These are phyloP conservation scores for Claviceps cyperi DNA, from an alignment of 2,329 filamentous ascomycete species.

Conservation along the genomic window DNA sequence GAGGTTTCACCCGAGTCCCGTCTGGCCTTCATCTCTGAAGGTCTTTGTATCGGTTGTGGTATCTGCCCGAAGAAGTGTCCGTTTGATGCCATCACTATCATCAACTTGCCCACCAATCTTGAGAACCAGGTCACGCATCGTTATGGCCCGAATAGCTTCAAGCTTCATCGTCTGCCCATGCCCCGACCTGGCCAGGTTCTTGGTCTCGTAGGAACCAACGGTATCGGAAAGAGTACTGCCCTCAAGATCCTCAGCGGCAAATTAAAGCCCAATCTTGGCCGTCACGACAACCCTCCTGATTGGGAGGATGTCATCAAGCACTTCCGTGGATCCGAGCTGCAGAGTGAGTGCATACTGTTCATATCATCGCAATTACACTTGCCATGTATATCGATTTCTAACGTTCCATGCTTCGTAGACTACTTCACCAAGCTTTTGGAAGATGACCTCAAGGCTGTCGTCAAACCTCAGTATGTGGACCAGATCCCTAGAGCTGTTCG, in stretches of 20 bases:
- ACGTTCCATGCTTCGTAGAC: slow-evolving; percentile 30
- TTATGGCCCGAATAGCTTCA: slow-evolving; percentile 99
- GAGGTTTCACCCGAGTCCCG: slow-evolving; percentile 80
- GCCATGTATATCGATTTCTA: no score
- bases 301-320: slow-evolving; percentile 99
- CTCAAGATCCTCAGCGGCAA: slow-evolving; percentile 98
- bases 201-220: slow-evolving; percentile 95
- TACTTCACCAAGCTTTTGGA: slow-evolving; percentile 98
- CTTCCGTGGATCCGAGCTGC: slow-evolving; percentile 92
- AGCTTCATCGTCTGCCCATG: slow-evolving; percentile 92
- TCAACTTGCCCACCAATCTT: slow-evolving; percentile 98
- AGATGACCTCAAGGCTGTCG: slow-evolving; percentile 91
- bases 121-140: slow-evolving; percentile 96
- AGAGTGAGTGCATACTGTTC: slow-evolving; percentile 48
- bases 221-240: slow-evolving; percentile 99
- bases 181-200: slow-evolving; percentile 90
- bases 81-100: slow-evolving; percentile 97
- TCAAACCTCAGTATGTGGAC: slow-evolving; percentile 98
- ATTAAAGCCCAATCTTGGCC: slow-evolving; percentile 92
- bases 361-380: no score
- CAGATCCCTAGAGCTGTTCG: slow-evolving; percentile 91
- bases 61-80: slow-evolving; percentile 99
- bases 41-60: slow-evolving; percentile 93
- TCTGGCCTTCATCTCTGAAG: slow-evolving; percentile 96
- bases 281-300: slow-evolving; percentile 91